Evolutionary conservation across 805 yeast species (phyloP), one percentile per base, ranked within the genome.

Genomic region (Candida quercuum): DNA sequence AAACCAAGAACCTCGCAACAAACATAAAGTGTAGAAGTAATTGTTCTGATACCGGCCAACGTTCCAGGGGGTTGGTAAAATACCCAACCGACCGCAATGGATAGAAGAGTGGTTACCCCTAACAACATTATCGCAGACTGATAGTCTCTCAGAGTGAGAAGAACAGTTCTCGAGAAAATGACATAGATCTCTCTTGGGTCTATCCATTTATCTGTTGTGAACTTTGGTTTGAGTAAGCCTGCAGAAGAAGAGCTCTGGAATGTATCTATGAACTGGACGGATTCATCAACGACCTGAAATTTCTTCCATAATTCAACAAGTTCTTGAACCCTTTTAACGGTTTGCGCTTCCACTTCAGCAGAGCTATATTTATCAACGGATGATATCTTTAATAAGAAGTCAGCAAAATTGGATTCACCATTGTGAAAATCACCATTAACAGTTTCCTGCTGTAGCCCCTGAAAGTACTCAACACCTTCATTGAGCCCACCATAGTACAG

Each of bases 1-100:
- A 78, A 80, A 13, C 76, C 71, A 53, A 76, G 78, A 8, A 76
- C 55, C 13, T 79, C 74, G 31, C 66, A 63, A 5, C 76, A 61
- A 10, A 72, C 69, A 50, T 80, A 79, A 6, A 78, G 45, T 1
- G 78, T 62, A 10, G 78, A 74, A 20, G 74, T 59, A 6, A 55
- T 57, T 1, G 94, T 71, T 43, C 94, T 61, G 16, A 84, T 69
- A 6, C 95, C 95, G 1, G 78, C 69, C 25, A 78, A 45, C 11
- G 74, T 65, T 3, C 71, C 67, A 15, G 70, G 74, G 3, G 88
- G 88, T 46, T 73, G 73, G 53, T 60, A 81, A 51, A 80, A 86
- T 29, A 86, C 70, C 88, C 93, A 84, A 0, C 95, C 95, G 29
- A 73, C 61, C n/a, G 78, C 61, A 2, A 76, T 52, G 0, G 87